phyloP scores from a whole-genome alignment of 352 stramenopile genomes.

The Phytophthora pisi region DNA sequence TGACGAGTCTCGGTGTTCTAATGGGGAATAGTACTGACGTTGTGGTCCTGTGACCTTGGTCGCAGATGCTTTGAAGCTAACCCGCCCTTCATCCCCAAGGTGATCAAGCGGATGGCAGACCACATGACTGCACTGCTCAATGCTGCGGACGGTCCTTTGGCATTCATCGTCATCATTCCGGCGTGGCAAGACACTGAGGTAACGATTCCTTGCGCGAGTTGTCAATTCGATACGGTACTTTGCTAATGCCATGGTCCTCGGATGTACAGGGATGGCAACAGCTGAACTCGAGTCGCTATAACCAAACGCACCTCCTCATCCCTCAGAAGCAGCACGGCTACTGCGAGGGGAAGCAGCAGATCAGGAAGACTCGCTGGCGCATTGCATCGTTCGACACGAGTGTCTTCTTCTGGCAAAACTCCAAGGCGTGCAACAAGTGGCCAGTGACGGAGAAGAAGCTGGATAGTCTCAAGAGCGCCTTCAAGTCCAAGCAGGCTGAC shows the following conservation, averaged over 20 bases:
- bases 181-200: conserved; percentile 87
- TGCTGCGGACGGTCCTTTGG: conserved; percentile 63
- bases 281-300: conserved; percentile 78
- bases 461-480: conserved; percentile 57
- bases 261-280: conserved; percentile 70
- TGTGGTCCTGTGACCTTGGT: background rate
- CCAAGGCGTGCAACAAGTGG: conserved; percentile 72
- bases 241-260: conserved; percentile 3
- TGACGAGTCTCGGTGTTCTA: background rate
- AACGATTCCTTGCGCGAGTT: background rate
- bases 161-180: conserved; percentile 94
- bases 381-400: conserved; percentile 96
- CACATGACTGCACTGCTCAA: conserved; percentile 88
- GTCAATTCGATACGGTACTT: background rate
- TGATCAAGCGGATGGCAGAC: conserved; percentile 91
- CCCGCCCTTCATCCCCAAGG: conserved; percentile 93
- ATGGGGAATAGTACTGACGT: background rate
- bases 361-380: conserved; percentile 86
- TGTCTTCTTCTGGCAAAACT: conserved; percentile 96
- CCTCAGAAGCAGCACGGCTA: conserved; percentile 90
- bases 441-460: conserved; percentile 65
- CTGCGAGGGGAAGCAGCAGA: conserved; percentile 92
- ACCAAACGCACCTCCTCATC: conserved; percentile 75
- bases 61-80: conserved; percentile 93
- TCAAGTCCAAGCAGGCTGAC: conserved; percentile 81